Conservation (phyloP, 2,329 filamentous ascomycete species). For the Exophiala spinifera region DNA sequence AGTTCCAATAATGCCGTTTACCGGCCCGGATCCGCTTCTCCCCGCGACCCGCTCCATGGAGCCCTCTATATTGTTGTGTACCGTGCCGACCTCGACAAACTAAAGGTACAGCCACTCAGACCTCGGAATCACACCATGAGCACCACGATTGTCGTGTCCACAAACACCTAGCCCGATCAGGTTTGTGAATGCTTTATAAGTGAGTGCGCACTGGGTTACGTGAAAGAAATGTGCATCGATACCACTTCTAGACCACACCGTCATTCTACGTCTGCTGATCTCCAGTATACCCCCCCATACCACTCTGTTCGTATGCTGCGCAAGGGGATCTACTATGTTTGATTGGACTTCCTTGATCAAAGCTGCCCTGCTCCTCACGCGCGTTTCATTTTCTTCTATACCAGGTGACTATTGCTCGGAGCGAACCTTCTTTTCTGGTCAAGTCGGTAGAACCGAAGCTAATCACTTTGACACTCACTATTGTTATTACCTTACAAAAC, state of each 20-base stretch:
- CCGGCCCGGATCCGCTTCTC: not conserved
- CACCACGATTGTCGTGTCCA: not conserved
- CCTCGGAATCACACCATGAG: not conserved
- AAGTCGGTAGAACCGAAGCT: not conserved
- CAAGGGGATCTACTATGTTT: not conserved
- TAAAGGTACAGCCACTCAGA: not conserved
- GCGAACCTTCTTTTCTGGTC: conserved; percentile 1
- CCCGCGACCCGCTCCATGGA: not conserved
- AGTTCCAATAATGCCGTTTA: not conserved
- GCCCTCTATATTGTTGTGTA: not conserved
- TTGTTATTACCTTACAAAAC: not conserved
- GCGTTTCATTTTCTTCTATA: not conserved
- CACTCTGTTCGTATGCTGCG: not conserved
- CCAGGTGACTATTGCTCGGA: conserved; percentile 1
- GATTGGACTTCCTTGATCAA: not conserved
- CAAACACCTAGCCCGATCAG: not conserved
- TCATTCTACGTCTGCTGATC: not conserved
- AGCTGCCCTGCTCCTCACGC: conserved; percentile 1
- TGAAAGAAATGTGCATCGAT: not conserved
- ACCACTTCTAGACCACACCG: not conserved
- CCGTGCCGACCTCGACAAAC: not conserved
- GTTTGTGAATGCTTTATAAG: not conserved
- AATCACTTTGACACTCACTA: not conserved
- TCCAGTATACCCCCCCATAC: not conserved
- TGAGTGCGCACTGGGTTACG: not conserved